Percentiles rank a stretch among this genome's conserved stretches.
These are phyloP conservation scores for Aechmea fasciata DNA, from an alignment of 176 grass and related monocot genomes.

Conservation along the genomic window DNA sequence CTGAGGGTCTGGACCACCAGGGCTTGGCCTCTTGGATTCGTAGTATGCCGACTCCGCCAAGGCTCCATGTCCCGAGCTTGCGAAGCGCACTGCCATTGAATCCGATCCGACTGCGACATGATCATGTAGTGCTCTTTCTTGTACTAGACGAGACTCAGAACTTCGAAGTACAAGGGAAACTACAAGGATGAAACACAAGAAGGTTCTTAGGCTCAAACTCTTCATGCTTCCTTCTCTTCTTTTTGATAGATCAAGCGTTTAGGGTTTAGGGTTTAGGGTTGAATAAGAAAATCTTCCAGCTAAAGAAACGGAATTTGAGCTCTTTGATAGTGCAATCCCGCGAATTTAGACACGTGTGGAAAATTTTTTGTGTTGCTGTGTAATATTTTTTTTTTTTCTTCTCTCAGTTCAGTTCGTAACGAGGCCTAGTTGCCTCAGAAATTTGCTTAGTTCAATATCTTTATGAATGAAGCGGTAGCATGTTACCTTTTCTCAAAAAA, in stretches of 20 bases:
- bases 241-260: background rate
- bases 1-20: slow-evolving; percentile 68
- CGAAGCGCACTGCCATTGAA: slow-evolving; percentile 4
- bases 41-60: slow-evolving; percentile 3
- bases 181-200: background rate
- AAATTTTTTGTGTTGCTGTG: too few relatives aligned
- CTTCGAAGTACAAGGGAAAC: background rate
- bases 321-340: too few relatives aligned
- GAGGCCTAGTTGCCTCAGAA: too few relatives aligned
- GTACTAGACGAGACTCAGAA: background rate
- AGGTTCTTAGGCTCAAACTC: background rate
- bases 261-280: too few relatives aligned
- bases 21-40: slow-evolving; percentile 48
- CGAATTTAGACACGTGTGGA: too few relatives aligned
- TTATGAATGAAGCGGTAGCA: too few relatives aligned
- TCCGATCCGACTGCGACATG: background rate
- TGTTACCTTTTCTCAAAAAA: too few relatives aligned
- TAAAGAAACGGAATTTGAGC: too few relatives aligned
- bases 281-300: too few relatives aligned
- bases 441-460: too few relatives aligned
- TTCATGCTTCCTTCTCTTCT: background rate
- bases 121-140: background rate
- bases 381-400: too few relatives aligned
- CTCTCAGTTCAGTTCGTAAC: too few relatives aligned
- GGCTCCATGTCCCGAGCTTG: background rate